A percentile compares a stretch with the other conserved stretches of the same genome.
These are phyloP conservation scores for Cercospora zeina DNA, from an alignment of 2,329 filamentous ascomycete species.

Conservation along the genomic window DNA sequence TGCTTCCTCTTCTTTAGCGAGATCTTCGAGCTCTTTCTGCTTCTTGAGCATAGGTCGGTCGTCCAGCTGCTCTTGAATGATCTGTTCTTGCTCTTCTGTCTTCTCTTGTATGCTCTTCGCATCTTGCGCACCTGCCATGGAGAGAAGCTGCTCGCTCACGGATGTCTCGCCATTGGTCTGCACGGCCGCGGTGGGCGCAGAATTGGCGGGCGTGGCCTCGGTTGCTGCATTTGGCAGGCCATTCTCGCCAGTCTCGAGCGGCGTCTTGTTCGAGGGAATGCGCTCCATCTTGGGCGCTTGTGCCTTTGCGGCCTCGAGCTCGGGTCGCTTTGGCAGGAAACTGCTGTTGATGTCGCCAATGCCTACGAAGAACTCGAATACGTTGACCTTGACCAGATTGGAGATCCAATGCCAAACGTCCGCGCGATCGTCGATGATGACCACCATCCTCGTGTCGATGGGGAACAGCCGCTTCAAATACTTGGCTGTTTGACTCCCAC, in stretches of 20 bases:
- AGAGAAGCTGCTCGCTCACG: conserved; percentile 72
- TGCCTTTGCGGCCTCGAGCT: conserved; percentile 38
- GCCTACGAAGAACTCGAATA: conserved; percentile 97
- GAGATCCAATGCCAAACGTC: conserved; percentile 95
- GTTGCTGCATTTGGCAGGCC: conserved; percentile 12
- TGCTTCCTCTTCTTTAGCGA: conserved; percentile 63
- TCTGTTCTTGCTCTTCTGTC: conserved; percentile 80
- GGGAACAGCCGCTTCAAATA: conserved; percentile 88
- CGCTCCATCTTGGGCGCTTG: conserved; percentile 29
- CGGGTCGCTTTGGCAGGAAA: conserved; percentile 78
- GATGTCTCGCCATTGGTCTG: conserved; percentile 51
- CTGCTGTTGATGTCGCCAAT: conserved; percentile 99
- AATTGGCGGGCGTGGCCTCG: conserved; percentile 13
- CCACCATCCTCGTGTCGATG: conserved; percentile 97
- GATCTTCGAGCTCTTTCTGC: conserved; percentile 83
- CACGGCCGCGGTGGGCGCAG: conserved; percentile 20
- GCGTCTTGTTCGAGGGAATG: conserved; percentile 23
- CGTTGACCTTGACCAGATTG: conserved; percentile 90
- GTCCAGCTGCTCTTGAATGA: conserved; percentile 82
- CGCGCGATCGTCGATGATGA: conserved; percentile 95
- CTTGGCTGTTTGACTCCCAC: conserved; percentile 88
- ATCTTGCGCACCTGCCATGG: conserved; percentile 71
- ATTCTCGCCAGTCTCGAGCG: conserved; percentile 14
- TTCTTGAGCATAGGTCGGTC: conserved; percentile 88
- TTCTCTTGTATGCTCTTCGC: conserved; percentile 70